phyloP scores from a whole-genome alignment of 495 filamentous ascomycete species.

The Venustampulla echinocandica region DNA sequence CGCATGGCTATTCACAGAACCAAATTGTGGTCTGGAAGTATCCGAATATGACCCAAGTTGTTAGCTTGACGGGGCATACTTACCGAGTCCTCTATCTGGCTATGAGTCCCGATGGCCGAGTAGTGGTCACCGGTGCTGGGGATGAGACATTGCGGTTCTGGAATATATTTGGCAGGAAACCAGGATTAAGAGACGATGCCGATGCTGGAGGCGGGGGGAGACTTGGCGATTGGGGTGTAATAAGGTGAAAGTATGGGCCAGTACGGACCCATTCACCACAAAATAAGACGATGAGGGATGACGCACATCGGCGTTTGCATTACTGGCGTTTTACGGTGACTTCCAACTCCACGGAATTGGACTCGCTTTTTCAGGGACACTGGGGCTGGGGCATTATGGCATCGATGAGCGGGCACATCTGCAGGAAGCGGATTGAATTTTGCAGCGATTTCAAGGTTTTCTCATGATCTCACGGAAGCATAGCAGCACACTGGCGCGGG shows the following conservation, averaged over 20 bases:
- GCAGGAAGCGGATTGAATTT: not conserved
- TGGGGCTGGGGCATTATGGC: not conserved
- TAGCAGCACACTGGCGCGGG: too few relatives aligned
- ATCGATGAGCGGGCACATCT: not conserved
- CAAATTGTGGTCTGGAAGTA: constrained; percentile 99
- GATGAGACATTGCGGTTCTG: constrained; percentile 96
- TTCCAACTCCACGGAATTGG: not conserved
- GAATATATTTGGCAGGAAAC: constrained; percentile 76
- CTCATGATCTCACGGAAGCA: too few relatives aligned
- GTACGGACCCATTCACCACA: not conserved
- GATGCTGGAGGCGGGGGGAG: constrained; percentile 40
- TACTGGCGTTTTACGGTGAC: constrained; percentile 5
- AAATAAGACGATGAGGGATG: not conserved
- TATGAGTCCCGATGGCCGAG: constrained; percentile 92
- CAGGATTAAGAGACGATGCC: constrained; percentile 39
- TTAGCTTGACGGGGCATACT: constrained; percentile 88
- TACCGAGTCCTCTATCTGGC: constrained; percentile 92
- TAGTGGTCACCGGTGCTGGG: constrained; percentile 90
- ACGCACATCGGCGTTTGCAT: not conserved
- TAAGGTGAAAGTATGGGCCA: constrained; percentile 41
- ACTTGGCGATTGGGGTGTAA: constrained; percentile 61
- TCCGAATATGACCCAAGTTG: constrained; percentile 92
- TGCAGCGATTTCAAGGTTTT: not conserved
- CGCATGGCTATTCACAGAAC: constrained; percentile 96
- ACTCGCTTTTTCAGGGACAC: not conserved